These are phyloP conservation scores for Carpinus viminea DNA, from an alignment of 306 rosid genomes.

Conservation along the genomic window DNA sequence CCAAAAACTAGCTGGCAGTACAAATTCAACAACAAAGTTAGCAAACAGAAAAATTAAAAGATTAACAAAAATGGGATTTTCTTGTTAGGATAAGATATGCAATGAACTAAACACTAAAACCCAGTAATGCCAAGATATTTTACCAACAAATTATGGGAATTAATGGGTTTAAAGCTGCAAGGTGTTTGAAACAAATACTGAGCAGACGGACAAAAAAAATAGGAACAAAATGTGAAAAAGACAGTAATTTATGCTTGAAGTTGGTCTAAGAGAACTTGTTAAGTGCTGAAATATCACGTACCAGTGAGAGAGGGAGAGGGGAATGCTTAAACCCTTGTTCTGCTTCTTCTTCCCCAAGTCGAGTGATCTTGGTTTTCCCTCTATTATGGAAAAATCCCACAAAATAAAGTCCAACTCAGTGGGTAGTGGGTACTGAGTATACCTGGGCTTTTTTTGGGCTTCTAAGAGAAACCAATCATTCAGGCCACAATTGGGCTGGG, in stretches of 20 bases:
- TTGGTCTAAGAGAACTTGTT: neutral
- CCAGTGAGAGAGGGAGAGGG: slow-evolving; percentile 25
- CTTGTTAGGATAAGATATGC: neutral
- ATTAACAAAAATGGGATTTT: slow-evolving; percentile 14
- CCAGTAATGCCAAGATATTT: neutral
- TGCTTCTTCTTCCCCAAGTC: slow-evolving; percentile 21
- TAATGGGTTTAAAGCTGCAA: neutral
- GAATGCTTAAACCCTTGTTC: slow-evolving; percentile 35
- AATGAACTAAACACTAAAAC: neutral
- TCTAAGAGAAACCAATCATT: neutral
- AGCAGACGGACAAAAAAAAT: neutral
- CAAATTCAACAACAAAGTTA: slow-evolving; percentile 5
- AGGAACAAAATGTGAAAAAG: neutral
- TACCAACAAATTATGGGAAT: neutral
- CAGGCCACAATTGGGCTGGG: neutral
- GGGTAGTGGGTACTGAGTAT: neutral
- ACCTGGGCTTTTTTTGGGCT: neutral
- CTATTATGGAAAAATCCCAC: neutral
- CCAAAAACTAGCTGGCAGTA: slow-evolving; percentile 31
- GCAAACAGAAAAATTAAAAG: slow-evolving; percentile 1
- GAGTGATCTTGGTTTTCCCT: slow-evolving; percentile 2
- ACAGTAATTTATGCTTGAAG: neutral
- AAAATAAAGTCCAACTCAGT: neutral
- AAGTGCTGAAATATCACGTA: slow-evolving; percentile 20
- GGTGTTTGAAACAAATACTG: neutral